Conservation (phyloP, 495 filamentous ascomycete species). For the Oleoguttula mirabilis region DNA sequence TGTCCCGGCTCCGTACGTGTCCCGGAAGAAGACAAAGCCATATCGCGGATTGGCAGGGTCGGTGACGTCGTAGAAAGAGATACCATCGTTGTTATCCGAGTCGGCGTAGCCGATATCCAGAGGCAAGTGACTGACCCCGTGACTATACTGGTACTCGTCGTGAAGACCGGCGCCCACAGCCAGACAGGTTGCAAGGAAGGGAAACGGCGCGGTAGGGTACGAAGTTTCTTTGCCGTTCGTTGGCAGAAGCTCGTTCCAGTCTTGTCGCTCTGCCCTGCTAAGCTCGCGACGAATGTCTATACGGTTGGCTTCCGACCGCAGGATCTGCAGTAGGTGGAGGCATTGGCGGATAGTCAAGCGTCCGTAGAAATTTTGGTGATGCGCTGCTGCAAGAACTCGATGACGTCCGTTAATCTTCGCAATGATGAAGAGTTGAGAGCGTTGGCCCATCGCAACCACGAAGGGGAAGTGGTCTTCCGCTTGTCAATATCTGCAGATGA, state of each 20-base stretch:
- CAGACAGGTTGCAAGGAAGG: background rate
- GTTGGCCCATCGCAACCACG: background rate
- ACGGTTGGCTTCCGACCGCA: background rate
- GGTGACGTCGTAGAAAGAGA: background rate
- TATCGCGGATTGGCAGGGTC: background rate
- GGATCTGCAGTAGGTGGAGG: background rate
- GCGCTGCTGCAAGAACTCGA: background rate
- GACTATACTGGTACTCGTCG: background rate
- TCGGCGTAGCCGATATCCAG: background rate
- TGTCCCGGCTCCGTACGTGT: no score
- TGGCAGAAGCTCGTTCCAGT: background rate
- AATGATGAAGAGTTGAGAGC: background rate
- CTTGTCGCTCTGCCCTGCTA: background rate
- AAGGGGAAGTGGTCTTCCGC: no score
- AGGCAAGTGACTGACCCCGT: background rate
- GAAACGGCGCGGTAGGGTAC: background rate
- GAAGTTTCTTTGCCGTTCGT: background rate
- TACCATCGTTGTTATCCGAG: background rate
- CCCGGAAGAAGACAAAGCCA: background rate
- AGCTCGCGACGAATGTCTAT: background rate
- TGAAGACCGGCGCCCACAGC: background rate
- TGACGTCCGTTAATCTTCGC: background rate
- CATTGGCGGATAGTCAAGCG: background rate
- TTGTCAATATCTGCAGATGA: no score
- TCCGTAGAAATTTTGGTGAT: background rate